Percentiles rank a stretch among this genome's conserved stretches.
Conservation (phyloP, 225 moss, liverwort and hornwort species). For the Marchantia polymorpha region DNA sequence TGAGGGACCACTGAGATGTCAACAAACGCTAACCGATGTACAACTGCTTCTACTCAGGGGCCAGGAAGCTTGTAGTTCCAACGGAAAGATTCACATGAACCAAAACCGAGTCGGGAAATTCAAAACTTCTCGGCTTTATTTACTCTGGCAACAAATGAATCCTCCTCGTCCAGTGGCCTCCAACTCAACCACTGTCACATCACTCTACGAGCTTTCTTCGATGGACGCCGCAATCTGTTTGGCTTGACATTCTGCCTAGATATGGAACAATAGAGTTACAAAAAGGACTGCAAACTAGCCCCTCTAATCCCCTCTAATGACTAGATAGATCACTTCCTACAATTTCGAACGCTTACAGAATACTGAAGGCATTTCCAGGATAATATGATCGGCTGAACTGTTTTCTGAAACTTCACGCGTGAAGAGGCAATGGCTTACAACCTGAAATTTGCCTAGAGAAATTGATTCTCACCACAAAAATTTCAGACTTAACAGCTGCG, state of each 20-base stretch:
- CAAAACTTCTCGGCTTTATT: constrained; percentile 19
- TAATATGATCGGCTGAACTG: too few species aligned
- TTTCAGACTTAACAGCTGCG: constrained; percentile 1
- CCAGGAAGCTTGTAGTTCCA: too few species aligned
- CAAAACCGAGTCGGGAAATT: not conserved
- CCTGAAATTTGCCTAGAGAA: constrained; percentile 5
- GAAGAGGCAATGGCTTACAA: not conserved
- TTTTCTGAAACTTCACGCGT: not conserved
- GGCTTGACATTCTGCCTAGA: not conserved
- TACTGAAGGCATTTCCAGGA: not conserved
- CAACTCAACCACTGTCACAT: constrained; percentile 9
- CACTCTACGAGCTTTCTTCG: constrained; percentile 13
- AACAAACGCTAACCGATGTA: too few species aligned
- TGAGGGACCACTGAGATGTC: too few species aligned
- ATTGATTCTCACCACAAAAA: constrained; percentile 19
- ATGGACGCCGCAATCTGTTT: constrained; percentile 1
- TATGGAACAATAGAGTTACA: constrained; percentile 27
- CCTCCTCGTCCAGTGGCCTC: constrained; percentile 5
- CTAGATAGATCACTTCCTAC: not conserved
- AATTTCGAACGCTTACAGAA: not conserved
- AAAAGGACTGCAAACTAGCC: constrained; percentile 9
- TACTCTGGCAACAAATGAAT: constrained; percentile 16
- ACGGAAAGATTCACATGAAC: not conserved
- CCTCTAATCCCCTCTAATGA: constrained; percentile 4
- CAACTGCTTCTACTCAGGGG: too few species aligned